A percentile compares a stretch with the other conserved stretches of the same genome.
These are phyloP conservation scores for Reticulascus tulasneorum DNA, from an alignment of 2,329 filamentous ascomycete species.

Conservation along the genomic window DNA sequence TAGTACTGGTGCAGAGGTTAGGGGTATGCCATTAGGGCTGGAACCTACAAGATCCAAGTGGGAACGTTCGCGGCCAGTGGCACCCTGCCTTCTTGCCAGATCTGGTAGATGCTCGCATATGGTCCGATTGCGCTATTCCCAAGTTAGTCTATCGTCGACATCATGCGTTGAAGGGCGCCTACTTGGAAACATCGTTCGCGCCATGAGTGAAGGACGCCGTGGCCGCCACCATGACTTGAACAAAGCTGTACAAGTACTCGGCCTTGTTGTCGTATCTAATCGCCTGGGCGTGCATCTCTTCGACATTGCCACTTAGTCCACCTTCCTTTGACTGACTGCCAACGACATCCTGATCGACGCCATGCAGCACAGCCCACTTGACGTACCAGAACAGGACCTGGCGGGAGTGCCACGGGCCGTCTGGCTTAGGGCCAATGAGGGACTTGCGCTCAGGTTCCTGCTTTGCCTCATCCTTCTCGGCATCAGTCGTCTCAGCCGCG, in stretches of 20 bases:
- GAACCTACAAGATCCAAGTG: slow-evolving; percentile 44
- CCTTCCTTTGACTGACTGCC: slow-evolving; percentile 28
- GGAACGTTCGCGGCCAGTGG: slow-evolving; percentile 39
- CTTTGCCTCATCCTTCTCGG: slow-evolving; percentile 30
- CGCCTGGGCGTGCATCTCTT: slow-evolving; percentile 52
- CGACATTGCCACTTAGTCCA: slow-evolving; percentile 48
- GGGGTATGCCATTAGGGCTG: not conserved
- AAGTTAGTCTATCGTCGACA: too few relatives aligned
- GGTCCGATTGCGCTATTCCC: slow-evolving; percentile 54
- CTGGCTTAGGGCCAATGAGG: slow-evolving; percentile 34
- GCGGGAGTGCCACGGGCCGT: slow-evolving; percentile 38
- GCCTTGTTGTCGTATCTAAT: slow-evolving; percentile 58
- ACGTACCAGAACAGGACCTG: slow-evolving; percentile 39
- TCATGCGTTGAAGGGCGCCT: not conserved
- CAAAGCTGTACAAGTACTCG: slow-evolving; percentile 57
- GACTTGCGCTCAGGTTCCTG: slow-evolving; percentile 22
- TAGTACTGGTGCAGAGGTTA: too few relatives aligned
- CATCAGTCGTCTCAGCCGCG: slow-evolving; percentile 21
- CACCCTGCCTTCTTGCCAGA: slow-evolving; percentile 48
- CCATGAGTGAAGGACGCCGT: slow-evolving; percentile 62
- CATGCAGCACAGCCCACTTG: slow-evolving; percentile 44
- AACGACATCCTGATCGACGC: slow-evolving; percentile 40
- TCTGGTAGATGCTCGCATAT: slow-evolving; percentile 57
- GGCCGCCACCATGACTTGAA: slow-evolving; percentile 56
- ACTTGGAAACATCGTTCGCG: slow-evolving; percentile 60